Conservation (phyloP, 768 basidiomycete species). For the Hypsizygus marmoreus region DNA sequence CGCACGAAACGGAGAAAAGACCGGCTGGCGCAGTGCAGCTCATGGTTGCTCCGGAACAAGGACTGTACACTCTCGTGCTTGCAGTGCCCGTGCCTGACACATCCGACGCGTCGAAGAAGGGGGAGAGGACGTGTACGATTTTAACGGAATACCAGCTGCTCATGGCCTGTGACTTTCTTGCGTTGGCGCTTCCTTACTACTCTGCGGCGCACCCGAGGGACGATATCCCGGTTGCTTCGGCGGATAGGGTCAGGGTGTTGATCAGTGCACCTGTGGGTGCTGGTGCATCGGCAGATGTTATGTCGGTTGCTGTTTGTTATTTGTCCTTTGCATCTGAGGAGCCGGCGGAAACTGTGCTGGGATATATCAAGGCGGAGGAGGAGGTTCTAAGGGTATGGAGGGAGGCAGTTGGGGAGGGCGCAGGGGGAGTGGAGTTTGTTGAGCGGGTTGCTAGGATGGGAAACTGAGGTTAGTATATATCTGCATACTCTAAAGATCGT, state of each 20-base stretch:
- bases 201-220: slow-evolving; percentile 16
- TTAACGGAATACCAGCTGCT: slow-evolving; percentile 37
- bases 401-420: slow-evolving; percentile 16
- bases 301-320: slow-evolving; percentile 25
- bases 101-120: slow-evolving; percentile 1
- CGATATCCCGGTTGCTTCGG: slow-evolving; percentile 3
- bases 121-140: slow-evolving; percentile 12
- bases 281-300: slow-evolving; percentile 22
- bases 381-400: slow-evolving; percentile 21
- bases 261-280: slow-evolving; percentile 22
- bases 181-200: slow-evolving; percentile 38
- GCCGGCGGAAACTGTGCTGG: slow-evolving; percentile 18
- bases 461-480: slow-evolving; percentile 1
- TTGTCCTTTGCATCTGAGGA: slow-evolving; percentile 24
- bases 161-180: slow-evolving; percentile 45
- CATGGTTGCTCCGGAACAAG: slow-evolving; percentile 13
- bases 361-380: slow-evolving; percentile 22
- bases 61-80: slow-evolving; percentile 17
- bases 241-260: slow-evolving; percentile 20
- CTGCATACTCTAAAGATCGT: too few relatives aligned
- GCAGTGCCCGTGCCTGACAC: slow-evolving; percentile 7
- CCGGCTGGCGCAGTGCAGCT: slow-evolving; percentile 9
- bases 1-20: slow-evolving; percentile 1
- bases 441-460: slow-evolving; percentile 14
- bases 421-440: slow-evolving; percentile 17